Base-by-base conservation (phyloP, 1,284 basidiomycete species). In the Coniferiporia weirii region DNA sequence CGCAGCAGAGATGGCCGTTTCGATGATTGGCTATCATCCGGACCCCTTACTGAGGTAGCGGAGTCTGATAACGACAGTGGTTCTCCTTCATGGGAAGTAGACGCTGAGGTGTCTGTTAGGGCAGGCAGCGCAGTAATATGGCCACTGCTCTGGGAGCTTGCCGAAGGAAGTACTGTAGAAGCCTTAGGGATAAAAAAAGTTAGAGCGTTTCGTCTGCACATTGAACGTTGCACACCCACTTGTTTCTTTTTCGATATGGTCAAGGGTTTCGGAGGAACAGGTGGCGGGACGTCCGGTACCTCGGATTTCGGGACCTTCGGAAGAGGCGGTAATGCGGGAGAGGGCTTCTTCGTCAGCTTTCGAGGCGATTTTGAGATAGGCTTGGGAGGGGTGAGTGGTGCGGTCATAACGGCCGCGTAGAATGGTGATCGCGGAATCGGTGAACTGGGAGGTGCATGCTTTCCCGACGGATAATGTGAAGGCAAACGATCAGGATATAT, bases 1-100 rank as follows among this genome's bases (percentile, higher is more conserved):
- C 61, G 57, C 36, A 62, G 35, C 38, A 59, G 44, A n/a, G 61
- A 56, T 17, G 61, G 61, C 32, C 61, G 44, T 38, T 54, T 49
- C 7, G 47, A 22, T 3, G 54, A 45, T 46, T 19, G 54, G 10
- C n/a, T 15, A 22, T 22, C 9, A 15, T 50, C 47, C 5, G 17
- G 35, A 15, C 45, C 50, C 4, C 36, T 20, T 36, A 47, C 57
- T 5, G 57, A 54, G 19, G 45, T 20, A 9, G 53, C n/a, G 34
- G 52, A 48, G 15, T 47, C 55, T n/a, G 44, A 55, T 15, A 32
- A 50, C 17, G 49, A 44, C 38, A 9, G 12, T 32, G 44, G 49
- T 35, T 53, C 56, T 22, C 54, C 49, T 17, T 52, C 55, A 32
- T 35, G 55, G 13, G 60, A 52, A 47, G 50, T 52, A 20, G 59